Base-by-base conservation (phyloP, 805 yeast genomes). In the Monosporozyma servazzii region DNA sequence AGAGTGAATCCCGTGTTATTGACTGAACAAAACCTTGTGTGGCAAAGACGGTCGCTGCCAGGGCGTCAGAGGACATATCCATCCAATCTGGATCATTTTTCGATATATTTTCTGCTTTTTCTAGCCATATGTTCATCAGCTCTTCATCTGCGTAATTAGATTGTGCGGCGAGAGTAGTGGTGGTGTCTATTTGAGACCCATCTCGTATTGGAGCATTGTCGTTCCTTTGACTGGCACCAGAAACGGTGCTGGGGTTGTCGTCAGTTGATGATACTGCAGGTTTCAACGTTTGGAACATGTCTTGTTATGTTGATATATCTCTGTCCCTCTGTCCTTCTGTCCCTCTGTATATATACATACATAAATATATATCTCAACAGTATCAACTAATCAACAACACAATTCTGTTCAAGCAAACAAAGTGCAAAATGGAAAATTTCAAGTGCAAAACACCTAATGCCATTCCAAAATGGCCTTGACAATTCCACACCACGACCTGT, bases 21-120 rank as follows among this genome's bases (percentile, higher is more conserved):
- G 53, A 51, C 37, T 63, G 59, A 0, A 64, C 51, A 36, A 64
- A 60, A 4, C 55, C 48, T 46, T 63, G 65, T 1, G 65, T 61
- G 3, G 66, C 62, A 48, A 63, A 56, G 5, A 64, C 62, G 0
- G 62, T 56, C 13, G 64, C 64, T 3, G 57, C 54, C 15, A 54
- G 53, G 7, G 66, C 67, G n/a, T 55, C 53, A 17, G 58, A 56
- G 3, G 59, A 45, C 9, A 64, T 59, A 5, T 57, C 52, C 48
- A 57, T 52, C 45, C 54, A 59, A 31, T 60, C 65, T 27, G 64
- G 64, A 48, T 64, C 67, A 21, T 58, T 58, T 43, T 54, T 58
- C 21, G 67, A 65, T 21, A 64, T 60, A 47, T 53, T 54, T 48
- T 63, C 59, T n/a, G 61, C 58, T 48, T 58, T 62, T 1, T 61